Conservation (phyloP, 306 rosid species). For the Prunus mira region DNA sequence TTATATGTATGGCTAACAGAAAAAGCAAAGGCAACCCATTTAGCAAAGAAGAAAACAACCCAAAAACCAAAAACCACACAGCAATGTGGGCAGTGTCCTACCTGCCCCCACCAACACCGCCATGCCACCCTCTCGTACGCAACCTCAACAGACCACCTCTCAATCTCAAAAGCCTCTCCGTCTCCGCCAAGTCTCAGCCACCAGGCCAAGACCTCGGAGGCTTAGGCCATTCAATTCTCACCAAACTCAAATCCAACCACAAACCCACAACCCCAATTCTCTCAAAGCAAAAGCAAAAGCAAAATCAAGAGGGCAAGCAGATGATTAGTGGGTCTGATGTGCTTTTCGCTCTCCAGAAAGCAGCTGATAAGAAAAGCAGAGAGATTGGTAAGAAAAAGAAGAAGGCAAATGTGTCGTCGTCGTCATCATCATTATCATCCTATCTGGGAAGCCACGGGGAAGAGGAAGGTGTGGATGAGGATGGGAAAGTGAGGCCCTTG, state of each 20-base stretch:
- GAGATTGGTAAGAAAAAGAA: slow-evolving; percentile 27
- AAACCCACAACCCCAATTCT: slow-evolving; percentile 4
- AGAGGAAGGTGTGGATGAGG: slow-evolving; percentile 25
- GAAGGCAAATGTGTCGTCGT: background rate
- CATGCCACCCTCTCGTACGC: slow-evolving; percentile 18
- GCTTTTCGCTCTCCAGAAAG: slow-evolving; percentile 67
- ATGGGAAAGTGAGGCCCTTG: slow-evolving; percentile 40
- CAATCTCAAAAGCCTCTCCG: slow-evolving; percentile 12
- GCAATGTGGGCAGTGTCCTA: slow-evolving; percentile 29
- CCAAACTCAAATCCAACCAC: slow-evolving; percentile 25
- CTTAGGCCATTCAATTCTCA: slow-evolving; percentile 26
- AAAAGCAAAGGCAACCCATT: background rate
- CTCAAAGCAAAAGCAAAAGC: slow-evolving; percentile 4
- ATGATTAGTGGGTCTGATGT: slow-evolving; percentile 61
- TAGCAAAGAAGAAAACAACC: background rate
- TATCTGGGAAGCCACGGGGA: slow-evolving; percentile 25
- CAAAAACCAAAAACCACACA: background rate
- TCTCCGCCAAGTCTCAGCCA: slow-evolving; percentile 32
- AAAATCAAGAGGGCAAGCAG: slow-evolving; percentile 23
- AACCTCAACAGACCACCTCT: slow-evolving; percentile 13
- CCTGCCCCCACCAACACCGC: slow-evolving; percentile 13
- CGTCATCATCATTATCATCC: slow-evolving; percentile 13
- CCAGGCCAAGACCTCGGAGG: slow-evolving; percentile 24
- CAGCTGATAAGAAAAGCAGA: slow-evolving; percentile 28
- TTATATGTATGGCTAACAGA: background rate